phyloP scores from a whole-genome alignment of 2,329 filamentous ascomycete species.

The Ophiosphaerella herpotricha region DNA sequence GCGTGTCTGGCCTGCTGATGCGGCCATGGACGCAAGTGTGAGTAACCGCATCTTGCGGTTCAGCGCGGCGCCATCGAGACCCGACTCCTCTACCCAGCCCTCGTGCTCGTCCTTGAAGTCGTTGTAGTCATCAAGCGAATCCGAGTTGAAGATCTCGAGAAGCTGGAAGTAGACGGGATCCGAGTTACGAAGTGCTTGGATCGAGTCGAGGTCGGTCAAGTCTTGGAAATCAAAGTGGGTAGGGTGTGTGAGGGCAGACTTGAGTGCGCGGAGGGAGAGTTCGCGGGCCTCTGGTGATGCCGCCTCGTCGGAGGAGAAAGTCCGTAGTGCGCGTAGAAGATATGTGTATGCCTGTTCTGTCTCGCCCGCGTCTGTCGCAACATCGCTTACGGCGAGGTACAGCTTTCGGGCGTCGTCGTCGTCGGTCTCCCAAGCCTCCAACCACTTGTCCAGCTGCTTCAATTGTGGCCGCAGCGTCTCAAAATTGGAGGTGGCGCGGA shows the following conservation, averaged over 20 bases:
- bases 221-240: slow-evolving; percentile 75
- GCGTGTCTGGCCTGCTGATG: slow-evolving; percentile 74
- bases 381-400: slow-evolving; percentile 80
- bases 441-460: slow-evolving; percentile 80
- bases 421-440: slow-evolving; percentile 79
- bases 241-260: slow-evolving; percentile 67
- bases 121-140: slow-evolving; percentile 92
- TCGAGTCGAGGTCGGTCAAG: slow-evolving; percentile 70
- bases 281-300: slow-evolving; percentile 60
- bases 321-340: slow-evolving; percentile 76
- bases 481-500: slow-evolving; percentile 70
- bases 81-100: slow-evolving; percentile 79
- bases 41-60: slow-evolving; percentile 96
- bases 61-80: slow-evolving; percentile 71
- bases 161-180: slow-evolving; percentile 87
- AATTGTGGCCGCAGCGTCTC: slow-evolving; percentile 84
- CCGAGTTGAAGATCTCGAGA: slow-evolving; percentile 92
- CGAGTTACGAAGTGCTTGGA: slow-evolving; percentile 84
- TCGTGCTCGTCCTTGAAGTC: slow-evolving; percentile 93
- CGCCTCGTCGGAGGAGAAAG: slow-evolving; percentile 66
- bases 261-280: slow-evolving; percentile 67
- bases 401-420: slow-evolving; percentile 83
- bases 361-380: slow-evolving; percentile 78
- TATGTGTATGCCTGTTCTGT: slow-evolving; percentile 76
- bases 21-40: slow-evolving; percentile 87